Evolutionary conservation across 2,329 filamentous ascomycete genomes (phyloP), one percentile per base, ranked within the genome.

Genomic region (Xylariaceae sp.): DNA sequence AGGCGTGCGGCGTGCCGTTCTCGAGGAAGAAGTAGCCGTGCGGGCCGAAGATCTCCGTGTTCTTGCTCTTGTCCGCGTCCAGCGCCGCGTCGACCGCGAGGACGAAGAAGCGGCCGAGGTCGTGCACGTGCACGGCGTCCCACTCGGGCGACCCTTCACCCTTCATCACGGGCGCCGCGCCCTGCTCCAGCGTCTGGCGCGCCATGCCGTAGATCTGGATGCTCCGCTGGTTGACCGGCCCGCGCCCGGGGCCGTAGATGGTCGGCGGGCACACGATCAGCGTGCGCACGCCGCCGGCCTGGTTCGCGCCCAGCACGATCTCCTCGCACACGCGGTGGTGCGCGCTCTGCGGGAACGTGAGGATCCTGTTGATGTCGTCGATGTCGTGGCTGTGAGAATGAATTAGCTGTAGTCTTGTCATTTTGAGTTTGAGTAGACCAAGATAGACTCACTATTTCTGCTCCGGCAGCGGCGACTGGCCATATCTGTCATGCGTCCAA

Each of bases 281-380:
- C 9, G 63, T 63, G 46, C 60, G 64, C 38, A 73, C 61, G 1
- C 45, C 43, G 7, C 59, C 53, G 3, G 57, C 55, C 24, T 48
- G 41, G 35, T 62, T 64, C 27, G 64, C 59, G 0, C 49, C 63
- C 18, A 70, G 63, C n/a, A 88, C 73, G 16, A 85, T 69, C 55
- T 79, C 75, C 59, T 90, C 85, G 3, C 87, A 74, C 51, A 80
- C 67, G 11, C 81, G 75, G 61, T 88, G 84, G 16, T 69, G 54
- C 8, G 71, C 79, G 0, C 61, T 53, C 52, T 79, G 73, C 0
- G 79, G 79, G 0, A 84, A 52, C 9, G 54, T 67, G 2, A 74
- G 64, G 24, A 83, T 64, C 31, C 73, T 70, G 9, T 66, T 61
- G 26, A 85, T 68, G 35, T 71, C 73, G 8, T 73, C 65, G 50